These are phyloP conservation scores for Aspergillus fructus DNA, from an alignment of 2,329 filamentous ascomycete genomes.

Conservation along the genomic window DNA sequence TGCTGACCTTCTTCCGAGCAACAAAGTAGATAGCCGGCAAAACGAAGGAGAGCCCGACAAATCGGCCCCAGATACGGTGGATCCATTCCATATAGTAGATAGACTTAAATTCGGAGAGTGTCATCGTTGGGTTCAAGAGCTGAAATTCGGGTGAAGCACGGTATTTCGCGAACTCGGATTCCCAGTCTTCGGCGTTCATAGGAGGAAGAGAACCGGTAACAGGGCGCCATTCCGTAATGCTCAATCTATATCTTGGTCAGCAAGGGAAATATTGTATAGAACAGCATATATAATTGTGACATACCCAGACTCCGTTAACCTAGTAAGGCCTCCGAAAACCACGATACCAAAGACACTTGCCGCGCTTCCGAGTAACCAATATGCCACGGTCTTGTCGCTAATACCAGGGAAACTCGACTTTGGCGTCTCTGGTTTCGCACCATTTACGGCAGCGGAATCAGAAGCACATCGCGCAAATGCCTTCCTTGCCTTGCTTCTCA, in stretches of 20 bases:
- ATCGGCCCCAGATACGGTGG: conserved; percentile 88
- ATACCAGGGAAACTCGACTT: conserved; percentile 56
- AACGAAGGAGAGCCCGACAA: conserved; percentile 87
- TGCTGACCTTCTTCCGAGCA: conserved; percentile 72
- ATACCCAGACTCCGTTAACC: conserved; percentile 92
- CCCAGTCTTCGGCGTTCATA: conserved; percentile 76
- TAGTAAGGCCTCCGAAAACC: conserved; percentile 87
- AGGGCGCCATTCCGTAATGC: conserved; percentile 98
- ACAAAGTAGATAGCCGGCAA: conserved; percentile 87
- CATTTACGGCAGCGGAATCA: conserved; percentile 19
- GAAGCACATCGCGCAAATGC: conserved; percentile 28
- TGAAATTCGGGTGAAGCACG: conserved; percentile 88
- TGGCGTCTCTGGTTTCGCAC: conserved; percentile 23
- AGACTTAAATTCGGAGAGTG: conserved; percentile 88
- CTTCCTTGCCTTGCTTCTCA: conserved; percentile 26
- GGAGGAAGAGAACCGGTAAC: conserved; percentile 91
- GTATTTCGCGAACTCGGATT: conserved; percentile 91
- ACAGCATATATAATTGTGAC: background rate
- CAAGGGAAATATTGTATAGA: background rate
- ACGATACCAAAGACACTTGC: conserved; percentile 96
- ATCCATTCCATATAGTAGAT: conserved; percentile 99
- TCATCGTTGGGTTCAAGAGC: conserved; percentile 90
- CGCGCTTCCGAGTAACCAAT: conserved; percentile 90
- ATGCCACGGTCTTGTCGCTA: conserved; percentile 75
- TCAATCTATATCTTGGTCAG: conserved; percentile 61